Percentiles rank a stretch among this genome's conserved stretches.
Conservation (phyloP, 106 monocot genomes). For the Allium cepa region DNA sequence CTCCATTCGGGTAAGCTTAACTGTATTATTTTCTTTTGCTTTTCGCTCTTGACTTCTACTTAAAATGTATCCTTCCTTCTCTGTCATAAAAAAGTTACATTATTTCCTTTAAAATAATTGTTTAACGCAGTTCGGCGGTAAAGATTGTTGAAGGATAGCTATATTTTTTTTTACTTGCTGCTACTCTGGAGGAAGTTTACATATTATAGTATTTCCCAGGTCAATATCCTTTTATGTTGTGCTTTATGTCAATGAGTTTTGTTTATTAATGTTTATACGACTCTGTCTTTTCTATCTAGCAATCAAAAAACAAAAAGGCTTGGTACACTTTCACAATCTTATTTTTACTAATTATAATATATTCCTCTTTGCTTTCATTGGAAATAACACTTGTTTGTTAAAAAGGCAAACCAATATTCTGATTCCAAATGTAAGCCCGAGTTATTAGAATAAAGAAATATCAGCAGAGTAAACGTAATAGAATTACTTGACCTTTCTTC, state of each 20-base stretch:
- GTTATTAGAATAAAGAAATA: not conserved
- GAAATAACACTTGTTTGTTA: not conserved
- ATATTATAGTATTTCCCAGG: not conserved
- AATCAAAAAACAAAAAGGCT: no score
- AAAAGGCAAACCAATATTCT: not conserved
- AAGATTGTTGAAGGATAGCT: constrained; percentile 13
- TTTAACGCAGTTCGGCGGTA: constrained; percentile 6
- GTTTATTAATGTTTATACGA: not conserved
- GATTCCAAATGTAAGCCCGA: constrained; percentile 8
- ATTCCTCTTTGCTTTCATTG: constrained; percentile 5
- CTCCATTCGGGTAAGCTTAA: constrained; percentile 14
- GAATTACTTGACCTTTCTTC: not conserved
- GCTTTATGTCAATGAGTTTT: not conserved
- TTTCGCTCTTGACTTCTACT: not conserved
- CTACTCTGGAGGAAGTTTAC: not conserved
- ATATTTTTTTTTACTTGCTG: not conserved
- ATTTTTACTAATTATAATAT: not conserved
- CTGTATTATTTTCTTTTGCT: not conserved
- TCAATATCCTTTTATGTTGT: not conserved
- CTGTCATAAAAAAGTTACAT: not conserved
- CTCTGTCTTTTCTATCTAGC: not conserved
- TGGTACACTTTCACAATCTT: not conserved
- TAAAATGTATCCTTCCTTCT: not conserved
- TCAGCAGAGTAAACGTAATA: constrained; percentile 4
- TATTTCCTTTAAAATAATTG: no score